These are phyloP conservation scores for Aspergillus mulundensis DNA, from an alignment of 495 filamentous ascomycete genomes.

Conservation along the genomic window DNA sequence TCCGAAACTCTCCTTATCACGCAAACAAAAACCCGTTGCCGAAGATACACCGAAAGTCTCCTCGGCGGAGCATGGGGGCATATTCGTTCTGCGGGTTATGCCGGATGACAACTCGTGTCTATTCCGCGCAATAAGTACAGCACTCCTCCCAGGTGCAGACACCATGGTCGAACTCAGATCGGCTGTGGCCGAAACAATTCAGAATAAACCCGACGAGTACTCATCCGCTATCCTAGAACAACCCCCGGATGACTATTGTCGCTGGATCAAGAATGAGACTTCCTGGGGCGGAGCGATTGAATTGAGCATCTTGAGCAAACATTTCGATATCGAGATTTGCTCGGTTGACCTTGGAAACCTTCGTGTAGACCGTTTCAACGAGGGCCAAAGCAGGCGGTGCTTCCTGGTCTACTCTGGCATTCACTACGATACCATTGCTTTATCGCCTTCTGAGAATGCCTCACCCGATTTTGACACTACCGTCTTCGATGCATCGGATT, in stretches of 20 bases:
- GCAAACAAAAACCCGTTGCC: slow-evolving; percentile 16
- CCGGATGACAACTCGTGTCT: slow-evolving; percentile 95
- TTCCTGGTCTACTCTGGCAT: slow-evolving; percentile 91
- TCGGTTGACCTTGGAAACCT: slow-evolving; percentile 73
- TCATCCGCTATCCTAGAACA: slow-evolving; percentile 72
- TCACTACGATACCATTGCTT: slow-evolving; percentile 89
- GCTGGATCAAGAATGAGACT: slow-evolving; percentile 75
- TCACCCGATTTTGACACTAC: slow-evolving; percentile 72
- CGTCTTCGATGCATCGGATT: slow-evolving; percentile 68
- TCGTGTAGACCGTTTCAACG: slow-evolving; percentile 74
- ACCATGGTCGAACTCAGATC: slow-evolving; percentile 73
- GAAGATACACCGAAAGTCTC: slow-evolving; percentile 69
- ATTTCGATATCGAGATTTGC: slow-evolving; percentile 84
- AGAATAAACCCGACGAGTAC: slow-evolving; percentile 65
- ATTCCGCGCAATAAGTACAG: slow-evolving; percentile 82
- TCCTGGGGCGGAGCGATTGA: slow-evolving; percentile 95
- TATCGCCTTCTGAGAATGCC: slow-evolving; percentile 61
- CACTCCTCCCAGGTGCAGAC: slow-evolving; percentile 67
- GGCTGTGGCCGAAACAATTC: slow-evolving; percentile 78
- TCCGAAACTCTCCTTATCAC: slow-evolving; percentile 19
- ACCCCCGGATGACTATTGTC: slow-evolving; percentile 70
- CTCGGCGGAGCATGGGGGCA: slow-evolving; percentile 57
- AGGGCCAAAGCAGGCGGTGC: slow-evolving; percentile 63
- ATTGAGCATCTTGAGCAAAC: slow-evolving; percentile 74
- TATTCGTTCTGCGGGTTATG: slow-evolving; percentile 85